Evolutionary conservation across 495 filamentous ascomycete genomes (phyloP).

Genomic region (Xylaria castorea): DNA sequence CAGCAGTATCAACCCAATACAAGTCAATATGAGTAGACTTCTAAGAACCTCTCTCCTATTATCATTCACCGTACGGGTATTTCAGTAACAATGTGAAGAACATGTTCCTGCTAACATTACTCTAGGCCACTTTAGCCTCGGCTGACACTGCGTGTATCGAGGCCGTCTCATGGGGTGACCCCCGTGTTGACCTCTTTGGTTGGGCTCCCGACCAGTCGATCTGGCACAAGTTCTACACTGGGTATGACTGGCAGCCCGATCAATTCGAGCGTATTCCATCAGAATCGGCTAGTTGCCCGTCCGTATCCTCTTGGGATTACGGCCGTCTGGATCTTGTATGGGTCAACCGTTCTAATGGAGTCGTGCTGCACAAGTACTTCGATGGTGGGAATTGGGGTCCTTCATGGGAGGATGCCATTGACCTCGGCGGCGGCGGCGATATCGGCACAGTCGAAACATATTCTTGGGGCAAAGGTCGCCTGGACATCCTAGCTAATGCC

Average conservation of each 20-base stretch:
- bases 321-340: constrained; percentile 22
- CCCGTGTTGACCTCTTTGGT: constrained; percentile 26
- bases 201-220: constrained; percentile 18
- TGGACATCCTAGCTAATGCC: constrained; percentile 17
- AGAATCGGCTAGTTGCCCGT: not conserved
- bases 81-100: no score
- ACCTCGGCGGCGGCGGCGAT: constrained; percentile 9
- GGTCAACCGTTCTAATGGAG: not conserved
- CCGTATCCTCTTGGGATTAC: constrained; percentile 13
- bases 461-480: constrained; percentile 17
- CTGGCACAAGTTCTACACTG: constrained; percentile 28
- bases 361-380: constrained; percentile 21
- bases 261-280: constrained; percentile 20
- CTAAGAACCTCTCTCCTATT: not conserved
- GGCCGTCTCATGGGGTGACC: constrained; percentile 21
- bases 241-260: constrained; percentile 26
- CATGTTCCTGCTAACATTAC: not conserved
- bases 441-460: not conserved
- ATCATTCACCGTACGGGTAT: not conserved
- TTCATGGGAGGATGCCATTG: constrained; percentile 13
- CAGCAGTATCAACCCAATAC: not conserved
- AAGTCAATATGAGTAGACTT: constrained; percentile 16
- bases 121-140: constrained; percentile 10
- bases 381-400: constrained; percentile 16
- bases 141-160: not conserved